Evolutionary conservation across 108 stramenopile genomes (phyloP), one percentile per base, ranked within the genome.

Genomic region (Skeletonema marinoi): DNA sequence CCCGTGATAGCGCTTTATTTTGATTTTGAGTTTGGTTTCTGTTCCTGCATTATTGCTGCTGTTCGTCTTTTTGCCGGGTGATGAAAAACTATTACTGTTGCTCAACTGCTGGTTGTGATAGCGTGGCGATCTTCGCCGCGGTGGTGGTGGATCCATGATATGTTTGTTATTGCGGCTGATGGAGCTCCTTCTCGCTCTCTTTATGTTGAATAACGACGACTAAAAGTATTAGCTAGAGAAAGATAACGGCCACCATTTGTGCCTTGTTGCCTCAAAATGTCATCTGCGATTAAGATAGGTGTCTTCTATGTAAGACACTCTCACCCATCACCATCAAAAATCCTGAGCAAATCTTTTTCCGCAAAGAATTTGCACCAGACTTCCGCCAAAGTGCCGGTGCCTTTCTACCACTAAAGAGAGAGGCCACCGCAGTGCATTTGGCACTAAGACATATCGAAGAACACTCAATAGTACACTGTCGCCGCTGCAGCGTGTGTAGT

Each of bases 1-100:
- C 14, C 80, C 94, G 67, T 95, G 94, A 59, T 74, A 88, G 44
- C 86, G 69, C 74, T 90, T 88, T 71, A 97, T 90, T 64, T 85
- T 88, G 14, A 96, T 89, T 41, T 86, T 82, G 32, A 96, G 80
- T 46, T 75, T 78, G 12, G 85, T 82, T 73, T 78, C 71, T 13
- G 56, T 60, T 17, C 6, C 32, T 64, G 16, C 61, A 6, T 38
- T 59, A 25, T 67, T 50, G 48, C 29, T 42, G 48, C 42, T 33
- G 39, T 74, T 39, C 5, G 41, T 58, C 33, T 66, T 60, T n/a
- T 56, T 56, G 25, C 54, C 25, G 29, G 25, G 16, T 6, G 21
- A 4, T 5, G 54, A 25, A 0, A 25, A 25, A 21, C 1, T 25
- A 56, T 21, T 21, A 14, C 0, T 25, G 9, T 1, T 56, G 25